Evolutionary conservation across 176 grass and related monocot species (phyloP).

Genomic region (Eragrostis curvula): DNA sequence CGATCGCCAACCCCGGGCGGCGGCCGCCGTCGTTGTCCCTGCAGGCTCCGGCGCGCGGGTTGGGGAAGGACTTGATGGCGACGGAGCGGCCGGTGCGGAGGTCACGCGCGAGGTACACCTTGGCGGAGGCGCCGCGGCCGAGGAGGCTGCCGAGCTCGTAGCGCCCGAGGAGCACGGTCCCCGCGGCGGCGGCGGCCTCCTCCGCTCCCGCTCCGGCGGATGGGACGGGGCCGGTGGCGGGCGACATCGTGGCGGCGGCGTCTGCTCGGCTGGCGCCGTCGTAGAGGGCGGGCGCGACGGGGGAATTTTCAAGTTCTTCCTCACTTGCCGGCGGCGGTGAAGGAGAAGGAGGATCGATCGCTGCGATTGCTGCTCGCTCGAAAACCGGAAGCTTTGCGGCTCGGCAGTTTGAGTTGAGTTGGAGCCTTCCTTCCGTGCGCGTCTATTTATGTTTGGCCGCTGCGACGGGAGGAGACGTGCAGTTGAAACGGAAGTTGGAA

Average conservation of each 20-base stretch:
- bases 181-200: neutral
- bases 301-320: neutral
- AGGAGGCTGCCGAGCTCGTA: slow-evolving; percentile 78
- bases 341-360: neutral
- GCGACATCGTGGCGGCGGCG: slow-evolving; percentile 61
- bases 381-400: neutral
- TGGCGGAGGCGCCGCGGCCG: slow-evolving; percentile 88
- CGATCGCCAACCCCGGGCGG: slow-evolving; percentile 33
- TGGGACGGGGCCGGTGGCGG: slow-evolving; percentile 56
- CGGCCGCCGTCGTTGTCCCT: neutral
- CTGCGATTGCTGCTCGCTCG: neutral
- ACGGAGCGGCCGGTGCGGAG: slow-evolving; percentile 58
- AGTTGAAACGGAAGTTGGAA: neutral
- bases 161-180: slow-evolving; percentile 50
- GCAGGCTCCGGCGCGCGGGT: slow-evolving; percentile 16
- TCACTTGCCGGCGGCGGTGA: neutral
- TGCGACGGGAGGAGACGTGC: too few relatives aligned
- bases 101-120: slow-evolving; percentile 82
- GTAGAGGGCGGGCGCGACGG: slow-evolving; percentile 33
- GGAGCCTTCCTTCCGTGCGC: neutral
- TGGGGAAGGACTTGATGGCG: slow-evolving; percentile 83
- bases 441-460: too few relatives aligned
- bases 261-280: slow-evolving; percentile 53
- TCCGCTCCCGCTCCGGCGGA: neutral
- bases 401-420: neutral